Evolutionary conservation across 495 filamentous ascomycete genomes (phyloP).

Genomic region (Aspergillus ellipticus): DNA sequence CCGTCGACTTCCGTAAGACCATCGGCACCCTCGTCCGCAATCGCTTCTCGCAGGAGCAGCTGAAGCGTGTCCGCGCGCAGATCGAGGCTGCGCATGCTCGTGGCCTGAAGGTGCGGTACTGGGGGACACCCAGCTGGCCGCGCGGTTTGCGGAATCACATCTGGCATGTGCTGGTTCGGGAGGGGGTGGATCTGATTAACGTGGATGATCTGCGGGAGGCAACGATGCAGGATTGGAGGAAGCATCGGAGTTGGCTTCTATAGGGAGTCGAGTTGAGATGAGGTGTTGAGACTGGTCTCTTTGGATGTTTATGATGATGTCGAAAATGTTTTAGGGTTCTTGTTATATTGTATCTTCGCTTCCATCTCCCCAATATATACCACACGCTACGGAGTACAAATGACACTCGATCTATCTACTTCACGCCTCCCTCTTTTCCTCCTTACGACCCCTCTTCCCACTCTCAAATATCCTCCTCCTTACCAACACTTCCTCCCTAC

Average conservation of each 20-base stretch:
- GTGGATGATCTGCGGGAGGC: slow-evolving; percentile 66
- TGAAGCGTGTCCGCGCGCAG: slow-evolving; percentile 55
- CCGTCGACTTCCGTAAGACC: slow-evolving; percentile 36
- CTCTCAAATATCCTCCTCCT: too few relatives aligned
- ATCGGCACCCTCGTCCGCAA: slow-evolving; percentile 32
- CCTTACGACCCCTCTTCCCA: too few relatives aligned
- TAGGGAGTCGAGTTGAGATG: neutral
- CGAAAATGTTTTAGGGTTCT: too few relatives aligned
- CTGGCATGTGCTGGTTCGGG: slow-evolving; percentile 63
- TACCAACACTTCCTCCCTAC: too few relatives aligned
- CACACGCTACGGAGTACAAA: too few relatives aligned
- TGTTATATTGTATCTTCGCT: too few relatives aligned
- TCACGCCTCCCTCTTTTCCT: too few relatives aligned
- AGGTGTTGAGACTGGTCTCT: too few relatives aligned
- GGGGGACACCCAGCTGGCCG: slow-evolving; percentile 72
- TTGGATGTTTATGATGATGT: too few relatives aligned
- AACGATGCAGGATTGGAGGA: slow-evolving; percentile 32
- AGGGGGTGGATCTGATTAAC: slow-evolving; percentile 71
- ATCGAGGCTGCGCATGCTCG: slow-evolving; percentile 59
- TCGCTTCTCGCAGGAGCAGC: slow-evolving; percentile 45
- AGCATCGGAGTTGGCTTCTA: slow-evolving; percentile 58
- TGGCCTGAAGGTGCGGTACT: slow-evolving; percentile 70
- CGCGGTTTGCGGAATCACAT: slow-evolving; percentile 61
- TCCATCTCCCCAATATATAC: too few relatives aligned
- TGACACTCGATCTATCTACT: too few relatives aligned